Evolutionary conservation across 2,329 filamentous ascomycete species (phyloP).

Genomic region (Cercospora sesami): DNA sequence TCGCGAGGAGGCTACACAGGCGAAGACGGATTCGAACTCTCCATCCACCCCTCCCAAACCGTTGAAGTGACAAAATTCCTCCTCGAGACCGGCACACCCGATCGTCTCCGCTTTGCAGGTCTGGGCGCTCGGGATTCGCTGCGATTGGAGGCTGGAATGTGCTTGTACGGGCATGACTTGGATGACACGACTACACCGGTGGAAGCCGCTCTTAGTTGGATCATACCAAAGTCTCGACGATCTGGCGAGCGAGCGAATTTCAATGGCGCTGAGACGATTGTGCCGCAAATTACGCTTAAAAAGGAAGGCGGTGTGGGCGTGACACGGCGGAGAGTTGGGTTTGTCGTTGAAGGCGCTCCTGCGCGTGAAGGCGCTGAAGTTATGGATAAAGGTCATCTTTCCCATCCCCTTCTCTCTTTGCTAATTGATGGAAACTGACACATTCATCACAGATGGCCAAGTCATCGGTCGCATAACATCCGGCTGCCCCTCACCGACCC

Average conservation of each 20-base stretch:
- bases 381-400: constrained; percentile 52
- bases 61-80: constrained; percentile 68
- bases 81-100: constrained; percentile 58
- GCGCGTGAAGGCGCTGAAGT: constrained; percentile 86
- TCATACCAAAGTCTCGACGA: constrained; percentile 77
- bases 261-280: constrained; percentile 76
- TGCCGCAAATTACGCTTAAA: constrained; percentile 66
- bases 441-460: constrained; percentile 50
- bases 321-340: constrained; percentile 71
- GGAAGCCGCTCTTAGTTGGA: constrained; percentile 70
- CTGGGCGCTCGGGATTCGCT: constrained; percentile 89
- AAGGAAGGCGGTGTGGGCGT: constrained; percentile 54
- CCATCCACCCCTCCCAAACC: constrained; percentile 68
- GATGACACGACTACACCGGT: constrained; percentile 74
- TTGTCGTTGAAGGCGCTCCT: constrained; percentile 80
- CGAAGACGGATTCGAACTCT: constrained; percentile 97
- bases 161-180: constrained; percentile 98
- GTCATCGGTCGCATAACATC: constrained; percentile 81
- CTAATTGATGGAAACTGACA: neutral
- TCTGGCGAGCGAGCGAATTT: constrained; percentile 64
- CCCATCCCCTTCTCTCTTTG: too few relatives aligned
- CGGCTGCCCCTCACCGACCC: constrained; percentile 81
- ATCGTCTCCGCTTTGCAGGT: constrained; percentile 76
- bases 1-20: constrained; percentile 93
- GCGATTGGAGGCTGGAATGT: constrained; percentile 95